Evolutionary conservation across 2,329 filamentous ascomycete genomes (phyloP).

Genomic region (Diaporthe humulicola): DNA sequence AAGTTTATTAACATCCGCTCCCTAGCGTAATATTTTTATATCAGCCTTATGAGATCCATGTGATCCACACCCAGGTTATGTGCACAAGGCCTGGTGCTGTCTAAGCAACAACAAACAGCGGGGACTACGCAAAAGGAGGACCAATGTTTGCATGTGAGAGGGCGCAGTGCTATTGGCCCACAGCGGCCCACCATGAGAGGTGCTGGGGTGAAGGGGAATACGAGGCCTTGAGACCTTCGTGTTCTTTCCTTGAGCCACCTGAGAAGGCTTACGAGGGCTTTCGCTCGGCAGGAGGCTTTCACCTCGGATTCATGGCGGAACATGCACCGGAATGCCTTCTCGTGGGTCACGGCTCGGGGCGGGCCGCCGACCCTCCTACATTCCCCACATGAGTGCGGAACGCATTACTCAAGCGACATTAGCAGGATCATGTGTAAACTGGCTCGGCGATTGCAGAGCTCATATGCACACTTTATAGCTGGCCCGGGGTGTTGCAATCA

Average conservation of each 20-base stretch:
- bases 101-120: neutral
- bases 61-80: too few species aligned
- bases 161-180: too few species aligned
- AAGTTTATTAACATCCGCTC: neutral
- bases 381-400: slow-evolving; percentile 14
- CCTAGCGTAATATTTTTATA: neutral
- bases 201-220: too few species aligned
- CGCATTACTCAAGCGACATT: slow-evolving; percentile 17
- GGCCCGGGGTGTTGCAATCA: too few species aligned
- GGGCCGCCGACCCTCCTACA: neutral
- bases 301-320: neutral
- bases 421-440: neutral
- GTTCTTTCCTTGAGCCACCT: neutral
- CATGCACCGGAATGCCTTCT: neutral
- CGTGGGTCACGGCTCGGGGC: slow-evolving; percentile 25
- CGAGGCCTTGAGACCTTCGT: neutral
- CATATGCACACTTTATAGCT: neutral
- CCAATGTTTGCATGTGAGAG: neutral
- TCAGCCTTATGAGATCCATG: neutral
- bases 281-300: neutral
- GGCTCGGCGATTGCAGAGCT: neutral
- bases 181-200: neutral
- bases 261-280: neutral
- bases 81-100: neutral
- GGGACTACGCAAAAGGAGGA: neutral